Conservation (phyloP, 2,329 filamentous ascomycete species). For the Neopestalotiopsis rosae region DNA sequence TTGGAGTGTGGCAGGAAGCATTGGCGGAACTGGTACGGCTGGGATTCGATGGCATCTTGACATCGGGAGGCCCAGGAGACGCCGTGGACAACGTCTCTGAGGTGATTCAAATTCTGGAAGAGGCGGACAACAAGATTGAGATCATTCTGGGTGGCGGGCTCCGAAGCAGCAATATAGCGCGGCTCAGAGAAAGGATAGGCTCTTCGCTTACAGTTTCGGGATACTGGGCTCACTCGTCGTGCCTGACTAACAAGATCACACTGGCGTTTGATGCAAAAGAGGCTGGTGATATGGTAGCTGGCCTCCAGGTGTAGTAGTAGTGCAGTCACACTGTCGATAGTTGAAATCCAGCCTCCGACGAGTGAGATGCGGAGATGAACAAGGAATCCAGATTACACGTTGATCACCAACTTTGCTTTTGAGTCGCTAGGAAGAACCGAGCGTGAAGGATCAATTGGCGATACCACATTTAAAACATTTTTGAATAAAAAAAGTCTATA, state of each 20-base stretch:
- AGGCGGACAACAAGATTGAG: conserved; percentile 41
- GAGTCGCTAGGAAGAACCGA: no score
- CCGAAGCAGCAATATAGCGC: conserved; percentile 44
- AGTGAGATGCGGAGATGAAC: no score
- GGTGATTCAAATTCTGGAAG: conserved; percentile 42
- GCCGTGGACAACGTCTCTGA: conserved; percentile 44
- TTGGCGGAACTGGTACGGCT: conserved; percentile 44
- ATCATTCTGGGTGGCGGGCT: conserved; percentile 60
- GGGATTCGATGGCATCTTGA: conserved; percentile 58
- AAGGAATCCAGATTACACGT: no score
- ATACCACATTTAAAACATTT: no score
- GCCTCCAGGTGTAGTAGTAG: not conserved
- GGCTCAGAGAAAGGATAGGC: conserved; percentile 30
- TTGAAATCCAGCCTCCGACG: no score
- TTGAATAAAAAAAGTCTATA: not conserved
- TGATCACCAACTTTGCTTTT: no score
- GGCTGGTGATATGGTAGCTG: conserved; percentile 29
- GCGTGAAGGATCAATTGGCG: no score
- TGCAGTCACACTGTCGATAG: not conserved
- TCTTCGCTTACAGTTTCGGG: conserved; percentile 31
- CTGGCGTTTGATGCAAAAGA: conserved; percentile 34
- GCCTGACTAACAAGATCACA: conserved; percentile 32
- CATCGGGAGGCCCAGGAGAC: conserved; percentile 53
- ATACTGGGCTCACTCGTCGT: conserved; percentile 56
- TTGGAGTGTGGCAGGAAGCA: conserved; percentile 26